A percentile compares a stretch with the other conserved stretches of the same genome.
Conservation (phyloP, 768 basidiomycete genomes). For the Hygrocybe punicea region DNA sequence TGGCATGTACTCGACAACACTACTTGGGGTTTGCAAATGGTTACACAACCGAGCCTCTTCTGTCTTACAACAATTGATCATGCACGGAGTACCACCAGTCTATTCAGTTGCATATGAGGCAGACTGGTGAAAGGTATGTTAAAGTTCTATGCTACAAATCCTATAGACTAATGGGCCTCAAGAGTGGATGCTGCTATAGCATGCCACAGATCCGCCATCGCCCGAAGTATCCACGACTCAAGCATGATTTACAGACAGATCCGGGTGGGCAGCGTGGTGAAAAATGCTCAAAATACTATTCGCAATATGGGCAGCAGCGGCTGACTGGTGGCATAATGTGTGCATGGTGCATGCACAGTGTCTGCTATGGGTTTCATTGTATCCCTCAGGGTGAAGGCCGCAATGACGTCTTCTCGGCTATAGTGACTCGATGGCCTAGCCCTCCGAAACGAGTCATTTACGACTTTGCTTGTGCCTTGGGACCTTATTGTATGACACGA, state of each 20-base stretch:
- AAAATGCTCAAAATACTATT: slow-evolving; percentile 29
- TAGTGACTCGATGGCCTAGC: slow-evolving; percentile 32
- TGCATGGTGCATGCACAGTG: slow-evolving; percentile 33
- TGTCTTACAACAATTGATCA: slow-evolving; percentile 6
- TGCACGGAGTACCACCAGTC: not conserved
- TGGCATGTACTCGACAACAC: not conserved
- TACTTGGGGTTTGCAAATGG: slow-evolving; percentile 11
- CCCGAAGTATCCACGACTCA: slow-evolving; percentile 26
- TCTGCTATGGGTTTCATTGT: slow-evolving; percentile 35
- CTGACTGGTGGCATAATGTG: slow-evolving; percentile 19
- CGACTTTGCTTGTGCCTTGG: slow-evolving; percentile 30
- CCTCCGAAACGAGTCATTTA: slow-evolving; percentile 29
- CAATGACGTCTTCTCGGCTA: slow-evolving; percentile 40
- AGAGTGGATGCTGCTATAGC: slow-evolving; percentile 32
- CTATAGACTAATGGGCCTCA: not conserved
- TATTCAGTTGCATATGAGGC: not conserved
- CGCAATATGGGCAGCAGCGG: slow-evolving; percentile 22
- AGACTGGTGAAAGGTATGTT: slow-evolving; percentile 4
- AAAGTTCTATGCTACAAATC: too few species aligned
- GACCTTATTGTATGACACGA: slow-evolving; percentile 31
- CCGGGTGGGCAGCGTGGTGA: slow-evolving; percentile 8
- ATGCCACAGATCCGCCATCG: slow-evolving; percentile 28
- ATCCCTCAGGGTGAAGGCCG: slow-evolving; percentile 36
- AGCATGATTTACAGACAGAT: slow-evolving; percentile 17
- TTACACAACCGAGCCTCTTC: slow-evolving; percentile 1